Evolutionary conservation across 2,329 filamentous ascomycete genomes (phyloP).

Genomic region (Orbilia brochopaga): DNA sequence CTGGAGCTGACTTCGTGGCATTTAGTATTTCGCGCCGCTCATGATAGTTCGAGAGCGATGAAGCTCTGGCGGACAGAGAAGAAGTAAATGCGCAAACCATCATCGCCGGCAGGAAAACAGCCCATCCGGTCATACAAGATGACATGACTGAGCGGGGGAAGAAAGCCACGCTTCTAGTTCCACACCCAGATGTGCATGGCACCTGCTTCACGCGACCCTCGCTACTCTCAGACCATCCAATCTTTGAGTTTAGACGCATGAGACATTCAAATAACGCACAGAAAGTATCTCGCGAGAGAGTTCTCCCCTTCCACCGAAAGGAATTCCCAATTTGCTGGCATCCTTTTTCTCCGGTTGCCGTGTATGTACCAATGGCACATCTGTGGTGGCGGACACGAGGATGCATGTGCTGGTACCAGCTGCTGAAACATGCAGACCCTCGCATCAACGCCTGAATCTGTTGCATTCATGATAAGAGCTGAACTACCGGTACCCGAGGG

Average conservation of each 20-base stretch:
- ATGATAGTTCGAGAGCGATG: slow-evolving; percentile 73
- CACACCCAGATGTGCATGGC: slow-evolving; percentile 24
- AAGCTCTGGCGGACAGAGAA: slow-evolving; percentile 69
- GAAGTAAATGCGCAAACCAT: slow-evolving; percentile 22
- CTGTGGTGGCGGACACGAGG: not conserved
- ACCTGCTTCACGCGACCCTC: slow-evolving; percentile 13
- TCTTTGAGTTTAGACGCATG: slow-evolving; percentile 1
- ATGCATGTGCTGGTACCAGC: slow-evolving; percentile 1
- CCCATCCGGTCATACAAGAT: slow-evolving; percentile 12
- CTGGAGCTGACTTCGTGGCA: slow-evolving; percentile 32
- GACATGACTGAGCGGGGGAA: slow-evolving; percentile 9
- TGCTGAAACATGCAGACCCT: not conserved
- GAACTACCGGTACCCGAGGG: not conserved
- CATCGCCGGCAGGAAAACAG: slow-evolving; percentile 10
- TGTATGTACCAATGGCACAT: slow-evolving; percentile 9
- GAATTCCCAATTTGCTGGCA: not conserved
- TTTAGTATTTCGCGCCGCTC: slow-evolving; percentile 72
- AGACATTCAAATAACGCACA: not conserved
- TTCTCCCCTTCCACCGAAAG: not conserved
- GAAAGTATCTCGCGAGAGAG: not conserved
- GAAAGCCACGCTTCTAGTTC: slow-evolving; percentile 39
- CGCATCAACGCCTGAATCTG: not conserved
- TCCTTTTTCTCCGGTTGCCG: slow-evolving; percentile 3
- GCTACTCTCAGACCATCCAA: not conserved
- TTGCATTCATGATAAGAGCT: not conserved